A percentile compares a stretch with the other conserved stretches of the same genome.
These are phyloP conservation scores for Ophiostoma tasmaniense DNA, from an alignment of 2,329 filamentous ascomycete species.

Conservation along the genomic window DNA sequence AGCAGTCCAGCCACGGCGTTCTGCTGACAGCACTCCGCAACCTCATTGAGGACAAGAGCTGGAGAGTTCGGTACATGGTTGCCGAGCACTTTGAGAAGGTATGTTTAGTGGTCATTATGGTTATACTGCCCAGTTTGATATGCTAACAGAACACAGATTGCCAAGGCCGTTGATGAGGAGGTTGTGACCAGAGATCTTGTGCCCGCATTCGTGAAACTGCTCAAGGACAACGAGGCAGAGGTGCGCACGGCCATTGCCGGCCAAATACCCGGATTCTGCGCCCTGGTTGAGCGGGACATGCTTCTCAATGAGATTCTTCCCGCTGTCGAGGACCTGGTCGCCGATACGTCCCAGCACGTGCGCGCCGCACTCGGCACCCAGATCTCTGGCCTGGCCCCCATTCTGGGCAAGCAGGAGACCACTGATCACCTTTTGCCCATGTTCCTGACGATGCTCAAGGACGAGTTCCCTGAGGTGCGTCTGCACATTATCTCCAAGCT, in stretches of 20 bases:
- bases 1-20: constrained; percentile 92
- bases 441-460: constrained; percentile 99
- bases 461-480: constrained; percentile 95
- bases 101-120: constrained; percentile 17
- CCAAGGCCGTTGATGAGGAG: constrained; percentile 96
- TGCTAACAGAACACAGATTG: constrained; percentile 53
- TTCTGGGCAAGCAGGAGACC: constrained; percentile 96
- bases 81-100: constrained; percentile 98
- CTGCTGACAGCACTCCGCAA: constrained; percentile 82
- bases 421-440: constrained; percentile 95
- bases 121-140: not conserved
- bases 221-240: constrained; percentile 97
- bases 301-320: constrained; percentile 95
- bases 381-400: constrained; percentile 92
- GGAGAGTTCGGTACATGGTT: constrained; percentile 98
- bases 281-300: constrained; percentile 74
- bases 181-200: constrained; percentile 90
- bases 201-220: constrained; percentile 90
- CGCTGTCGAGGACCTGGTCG: constrained; percentile 90
- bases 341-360: constrained; percentile 93
- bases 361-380: constrained; percentile 91
- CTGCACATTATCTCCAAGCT: constrained; percentile 99
- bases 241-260: constrained; percentile 94
- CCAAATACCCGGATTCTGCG: constrained; percentile 96
- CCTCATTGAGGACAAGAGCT: constrained; percentile 98